These are phyloP conservation scores for Celoporthe dispersa DNA, from an alignment of 2,329 filamentous ascomycete species.

Conservation along the genomic window DNA sequence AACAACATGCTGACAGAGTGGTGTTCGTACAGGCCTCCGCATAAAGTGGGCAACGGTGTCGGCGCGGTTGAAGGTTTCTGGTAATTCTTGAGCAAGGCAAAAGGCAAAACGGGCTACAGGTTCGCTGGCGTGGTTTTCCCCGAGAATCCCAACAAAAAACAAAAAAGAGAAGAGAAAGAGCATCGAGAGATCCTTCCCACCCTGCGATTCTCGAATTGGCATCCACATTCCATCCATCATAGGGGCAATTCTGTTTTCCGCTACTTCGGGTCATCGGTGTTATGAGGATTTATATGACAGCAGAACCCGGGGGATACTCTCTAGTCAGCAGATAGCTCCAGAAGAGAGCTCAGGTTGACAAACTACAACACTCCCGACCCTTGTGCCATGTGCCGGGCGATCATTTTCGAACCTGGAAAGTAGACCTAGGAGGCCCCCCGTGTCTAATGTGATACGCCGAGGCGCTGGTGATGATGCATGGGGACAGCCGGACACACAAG, in stretches of 20 bases:
- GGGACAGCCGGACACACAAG: neutral
- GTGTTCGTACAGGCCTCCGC: slow-evolving; percentile 25
- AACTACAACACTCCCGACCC: slow-evolving; percentile 18
- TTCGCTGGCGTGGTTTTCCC: slow-evolving; percentile 29
- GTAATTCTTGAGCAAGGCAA: slow-evolving; percentile 30
- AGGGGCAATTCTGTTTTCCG: slow-evolving; percentile 31
- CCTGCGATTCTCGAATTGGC: slow-evolving; percentile 27
- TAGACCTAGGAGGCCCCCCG: neutral
- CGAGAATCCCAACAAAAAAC: slow-evolving; percentile 4
- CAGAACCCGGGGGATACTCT: slow-evolving; percentile 23
- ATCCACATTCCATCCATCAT: slow-evolving; percentile 27
- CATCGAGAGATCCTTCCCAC: slow-evolving; percentile 11
- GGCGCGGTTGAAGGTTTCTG: slow-evolving; percentile 28
- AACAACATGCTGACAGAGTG: slow-evolving; percentile 10
- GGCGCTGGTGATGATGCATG: neutral
- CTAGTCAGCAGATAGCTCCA: slow-evolving; percentile 32
- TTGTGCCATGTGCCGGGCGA: neutral
- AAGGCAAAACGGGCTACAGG: slow-evolving; percentile 30
- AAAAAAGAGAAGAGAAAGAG: slow-evolving; percentile 12
- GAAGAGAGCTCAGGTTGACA: slow-evolving; percentile 31
- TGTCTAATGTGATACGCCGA: neutral
- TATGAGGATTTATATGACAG: slow-evolving; percentile 31
- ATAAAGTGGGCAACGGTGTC: slow-evolving; percentile 29
- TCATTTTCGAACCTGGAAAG: neutral
- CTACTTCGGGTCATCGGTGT: slow-evolving; percentile 30